Percentiles rank a stretch among this genome's conserved stretches.
Evolutionary conservation across 371 early-diverging fungal species (phyloP).

Genomic region (Haplosporangium sp.): DNA sequence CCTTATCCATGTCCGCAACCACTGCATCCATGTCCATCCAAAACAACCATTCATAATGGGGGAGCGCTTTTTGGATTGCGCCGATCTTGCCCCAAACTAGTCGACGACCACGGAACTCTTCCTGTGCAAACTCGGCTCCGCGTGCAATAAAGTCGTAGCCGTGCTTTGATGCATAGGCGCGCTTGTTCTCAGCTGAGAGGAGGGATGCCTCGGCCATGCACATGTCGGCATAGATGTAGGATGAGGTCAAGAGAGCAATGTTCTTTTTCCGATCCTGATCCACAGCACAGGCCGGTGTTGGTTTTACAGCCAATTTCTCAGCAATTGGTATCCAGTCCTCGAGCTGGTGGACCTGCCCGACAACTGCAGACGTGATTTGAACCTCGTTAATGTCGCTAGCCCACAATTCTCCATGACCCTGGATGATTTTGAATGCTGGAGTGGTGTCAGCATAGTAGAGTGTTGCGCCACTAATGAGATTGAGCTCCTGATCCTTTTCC

Average conservation of each 20-base stretch:
- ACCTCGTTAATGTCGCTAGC: conserved; percentile 33
- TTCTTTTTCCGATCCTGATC: conserved; percentile 28
- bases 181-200: conserved; percentile 67
- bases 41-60: conserved; percentile 74
- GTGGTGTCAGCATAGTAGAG: conserved; percentile 47
- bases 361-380: conserved; percentile 44
- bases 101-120: conserved; percentile 59
- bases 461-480: conserved; percentile 47
- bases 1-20: conserved; percentile 60
- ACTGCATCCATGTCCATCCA: conserved; percentile 80
- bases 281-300: conserved; percentile 25
- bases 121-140: conserved; percentile 71
- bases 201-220: conserved; percentile 72
- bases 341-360: conserved; percentile 54
- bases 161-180: conserved; percentile 64
- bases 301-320: conserved; percentile 24
- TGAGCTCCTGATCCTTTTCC: conserved; percentile 9
- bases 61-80: conserved; percentile 70
- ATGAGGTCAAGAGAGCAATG: conserved; percentile 68
- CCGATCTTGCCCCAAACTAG: conserved; percentile 74
- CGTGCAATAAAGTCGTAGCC: conserved; percentile 73
- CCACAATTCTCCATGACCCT: conserved; percentile 30
- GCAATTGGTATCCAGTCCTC: conserved; percentile 44
- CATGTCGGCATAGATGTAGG: conserved; percentile 64
- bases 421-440: conserved; percentile 21